Evolutionary conservation across 2,329 filamentous ascomycete genomes (phyloP), one percentile per base, ranked within the genome.

Genomic region (Aspergillus calidoustus): DNA sequence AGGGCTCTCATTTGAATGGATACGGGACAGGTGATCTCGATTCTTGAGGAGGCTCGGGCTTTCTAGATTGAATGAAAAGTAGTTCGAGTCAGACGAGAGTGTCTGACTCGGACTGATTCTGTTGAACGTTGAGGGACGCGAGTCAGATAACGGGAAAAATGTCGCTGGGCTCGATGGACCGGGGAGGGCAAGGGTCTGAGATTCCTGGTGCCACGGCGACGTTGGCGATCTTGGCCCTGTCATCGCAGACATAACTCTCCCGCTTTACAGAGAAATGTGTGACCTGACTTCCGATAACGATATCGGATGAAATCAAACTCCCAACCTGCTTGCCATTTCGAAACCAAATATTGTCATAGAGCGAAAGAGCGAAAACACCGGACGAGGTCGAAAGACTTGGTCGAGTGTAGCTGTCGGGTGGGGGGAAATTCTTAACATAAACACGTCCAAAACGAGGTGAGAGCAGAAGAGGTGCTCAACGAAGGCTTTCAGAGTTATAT

Each of bases 21-120:
- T 85, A 3, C 86, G 84, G 17, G 88, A 86, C 22, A 88, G 84
- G 8, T 90, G 85, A 68, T 89, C 91, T 90, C 91, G 94, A 76
- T 91, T 91, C 66, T 87, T 87, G 60, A 86, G 86, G 1, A 88
- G 83, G 38, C 78, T 82, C 22, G 86, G 75, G 61, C 68, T 72
- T 48, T 92, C 88, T 64, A 91, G 80, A 31, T 88, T 82, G 62
- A 96, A 86, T 59, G 91, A 91, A 74, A 97, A 97, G 77, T 97
- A 97, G 74, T 93, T 96, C 13, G 92, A 91, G 73, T 91, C 94
- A 25, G 83, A 75, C 22, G 25, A 28, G 6, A 28, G 25, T 28
- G 25, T 28, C 25, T 28, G 25, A 28, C 25, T 28, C 25, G 68
- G 60, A 6, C 63, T 66, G 46, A 67, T 61, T 47, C 62, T 67